Evolutionary conservation across 1,284 basidiomycete genomes (phyloP).

Genomic region (Ustilago crameri): DNA sequence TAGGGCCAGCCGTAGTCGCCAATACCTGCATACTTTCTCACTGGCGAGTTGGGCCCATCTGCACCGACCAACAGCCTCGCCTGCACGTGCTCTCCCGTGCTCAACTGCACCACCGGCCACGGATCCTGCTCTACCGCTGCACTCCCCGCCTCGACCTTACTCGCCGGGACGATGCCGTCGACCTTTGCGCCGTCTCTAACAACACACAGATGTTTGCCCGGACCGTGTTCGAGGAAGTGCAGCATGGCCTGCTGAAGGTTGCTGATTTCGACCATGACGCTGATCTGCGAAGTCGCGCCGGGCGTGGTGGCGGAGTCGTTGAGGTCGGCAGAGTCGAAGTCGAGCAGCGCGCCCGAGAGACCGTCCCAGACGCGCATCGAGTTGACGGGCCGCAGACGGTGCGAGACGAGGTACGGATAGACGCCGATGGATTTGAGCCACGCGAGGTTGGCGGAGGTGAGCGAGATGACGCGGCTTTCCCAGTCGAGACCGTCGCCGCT

Average conservation of each 20-base stretch:
- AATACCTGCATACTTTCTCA: conserved; percentile 86
- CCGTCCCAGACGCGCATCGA: conserved; percentile 67
- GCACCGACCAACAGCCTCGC: conserved; percentile 80
- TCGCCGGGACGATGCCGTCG: conserved; percentile 71
- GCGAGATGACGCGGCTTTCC: conserved; percentile 66
- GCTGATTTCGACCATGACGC: conserved; percentile 63
- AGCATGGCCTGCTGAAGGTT: conserved; percentile 67
- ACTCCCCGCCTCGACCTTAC: conserved; percentile 45
- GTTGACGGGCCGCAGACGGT: conserved; percentile 53
- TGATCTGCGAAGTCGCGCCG: conserved; percentile 38
- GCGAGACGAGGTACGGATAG: conserved; percentile 41
- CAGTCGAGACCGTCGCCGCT: conserved; percentile 48
- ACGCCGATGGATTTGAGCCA: conserved; percentile 64
- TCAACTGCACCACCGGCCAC: conserved; percentile 40
- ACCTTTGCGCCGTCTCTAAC: conserved; percentile 79
- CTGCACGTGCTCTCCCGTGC: conserved; percentile 15
- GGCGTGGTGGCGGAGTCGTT: conserved; percentile 3
- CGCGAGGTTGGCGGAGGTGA: conserved; percentile 60
- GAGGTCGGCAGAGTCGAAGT: conserved; percentile 54
- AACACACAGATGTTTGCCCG: conserved; percentile 60
- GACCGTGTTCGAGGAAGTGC: conserved; percentile 43
- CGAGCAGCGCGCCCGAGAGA: conserved; percentile 59
- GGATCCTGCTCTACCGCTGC: conserved; percentile 62
- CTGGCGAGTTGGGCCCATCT: conserved; percentile 94
- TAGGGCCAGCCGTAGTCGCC: conserved; percentile 92